Percentiles rank a stretch among this genome's conserved stretches.
These are phyloP conservation scores for Kwoniella sp. DNA, from an alignment of 768 basidiomycete genomes.

Conservation along the genomic window DNA sequence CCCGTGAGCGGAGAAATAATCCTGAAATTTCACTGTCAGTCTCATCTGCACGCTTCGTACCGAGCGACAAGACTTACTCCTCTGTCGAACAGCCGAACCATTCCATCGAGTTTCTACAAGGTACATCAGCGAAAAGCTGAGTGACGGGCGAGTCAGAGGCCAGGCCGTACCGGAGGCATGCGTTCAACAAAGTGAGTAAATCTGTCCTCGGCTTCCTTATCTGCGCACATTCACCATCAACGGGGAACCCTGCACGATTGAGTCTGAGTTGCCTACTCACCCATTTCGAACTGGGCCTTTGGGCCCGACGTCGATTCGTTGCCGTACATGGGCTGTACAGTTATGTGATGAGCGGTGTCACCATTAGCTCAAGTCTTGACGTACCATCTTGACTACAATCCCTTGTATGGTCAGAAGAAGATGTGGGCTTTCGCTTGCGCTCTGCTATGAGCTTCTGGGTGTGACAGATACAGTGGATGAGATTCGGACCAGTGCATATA, in stretches of 20 bases:
- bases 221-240: constrained; percentile 43
- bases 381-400: constrained; percentile 1
- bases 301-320: constrained; percentile 33
- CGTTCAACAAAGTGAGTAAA: constrained; percentile 59
- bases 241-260: background rate
- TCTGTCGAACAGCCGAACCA: constrained; percentile 81
- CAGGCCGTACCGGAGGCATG: constrained; percentile 46
- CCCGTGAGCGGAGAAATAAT: constrained; percentile 85
- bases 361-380: background rate
- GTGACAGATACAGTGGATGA: background rate
- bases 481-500: background rate
- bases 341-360: background rate
- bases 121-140: background rate
- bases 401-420: background rate
- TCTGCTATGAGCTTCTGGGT: no score
- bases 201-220: constrained; percentile 68
- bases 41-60: no score
- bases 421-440: no score
- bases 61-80: constrained; percentile 43
- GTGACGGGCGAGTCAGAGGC: background rate
- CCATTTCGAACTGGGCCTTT: constrained; percentile 42
- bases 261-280: constrained; percentile 20
- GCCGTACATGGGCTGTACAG: constrained; percentile 32
- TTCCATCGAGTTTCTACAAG: constrained; percentile 56
- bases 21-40: constrained; percentile 47